Conservation (phyloP, 192 early-diverging fungal genomes). For the Coemansia sp. region DNA sequence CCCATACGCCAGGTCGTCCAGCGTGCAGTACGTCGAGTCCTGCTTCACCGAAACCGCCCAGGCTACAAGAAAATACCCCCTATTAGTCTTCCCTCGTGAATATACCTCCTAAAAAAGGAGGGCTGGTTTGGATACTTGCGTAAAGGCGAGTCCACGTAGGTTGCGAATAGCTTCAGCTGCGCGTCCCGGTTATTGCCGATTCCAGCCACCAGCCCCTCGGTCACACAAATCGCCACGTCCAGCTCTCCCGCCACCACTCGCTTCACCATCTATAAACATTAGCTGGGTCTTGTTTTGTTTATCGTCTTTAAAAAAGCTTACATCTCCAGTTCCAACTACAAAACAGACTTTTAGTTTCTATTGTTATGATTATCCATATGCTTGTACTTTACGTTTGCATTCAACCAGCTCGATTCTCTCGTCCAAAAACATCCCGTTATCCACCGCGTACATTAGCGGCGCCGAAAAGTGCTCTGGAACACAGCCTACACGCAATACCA, state of each 20-base stretch:
- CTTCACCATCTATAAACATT: slow-evolving; percentile 58
- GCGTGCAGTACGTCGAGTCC: slow-evolving; percentile 36
- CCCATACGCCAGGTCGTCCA: slow-evolving; percentile 46
- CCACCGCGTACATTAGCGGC: slow-evolving; percentile 62
- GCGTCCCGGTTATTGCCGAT: slow-evolving; percentile 57
- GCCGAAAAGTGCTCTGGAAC: slow-evolving; percentile 76
- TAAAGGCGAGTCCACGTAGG: slow-evolving; percentile 73
- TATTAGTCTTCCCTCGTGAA: too few species aligned
- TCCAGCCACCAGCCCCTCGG: slow-evolving; percentile 67
- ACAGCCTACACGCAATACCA: slow-evolving; percentile 41
- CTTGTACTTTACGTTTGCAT: slow-evolving; percentile 44
- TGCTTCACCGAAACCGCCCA: slow-evolving; percentile 69
- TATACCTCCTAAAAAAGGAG: not conserved
- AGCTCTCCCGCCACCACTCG: slow-evolving; percentile 66
- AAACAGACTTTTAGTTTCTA: not conserved
- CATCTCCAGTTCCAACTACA: slow-evolving; percentile 59
- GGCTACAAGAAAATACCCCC: slow-evolving; percentile 37
- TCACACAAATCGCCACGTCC: slow-evolving; percentile 84
- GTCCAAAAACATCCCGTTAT: slow-evolving; percentile 53
- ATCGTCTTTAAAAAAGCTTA: slow-evolving; percentile 9
- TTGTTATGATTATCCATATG: not conserved
- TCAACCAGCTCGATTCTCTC: slow-evolving; percentile 59
- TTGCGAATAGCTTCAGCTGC: slow-evolving; percentile 70
- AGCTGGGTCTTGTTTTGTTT: not conserved
- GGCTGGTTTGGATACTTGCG: slow-evolving; percentile 37